Evolutionary conservation across 2,329 filamentous ascomycete species (phyloP).

Genomic region (Phyllachora maydis): DNA sequence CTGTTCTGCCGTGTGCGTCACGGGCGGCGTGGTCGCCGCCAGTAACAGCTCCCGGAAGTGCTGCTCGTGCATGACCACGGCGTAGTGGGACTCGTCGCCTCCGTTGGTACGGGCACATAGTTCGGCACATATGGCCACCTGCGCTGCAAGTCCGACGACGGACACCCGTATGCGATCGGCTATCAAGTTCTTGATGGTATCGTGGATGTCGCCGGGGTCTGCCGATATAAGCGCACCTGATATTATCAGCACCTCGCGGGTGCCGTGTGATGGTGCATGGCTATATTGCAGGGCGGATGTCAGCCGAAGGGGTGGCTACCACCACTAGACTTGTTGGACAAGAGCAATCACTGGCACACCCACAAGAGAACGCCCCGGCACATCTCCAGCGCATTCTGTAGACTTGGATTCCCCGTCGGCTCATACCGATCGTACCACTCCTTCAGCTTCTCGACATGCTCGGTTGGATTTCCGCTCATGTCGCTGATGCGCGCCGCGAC

Average conservation of each 20-base stretch:
- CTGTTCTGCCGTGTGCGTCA: conserved; percentile 44
- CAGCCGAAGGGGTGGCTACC: conserved; percentile 3
- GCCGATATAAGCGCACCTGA: conserved; percentile 80
- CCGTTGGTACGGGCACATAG: conserved; percentile 75
- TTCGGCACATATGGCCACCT: conserved; percentile 81
- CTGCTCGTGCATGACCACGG: conserved; percentile 66
- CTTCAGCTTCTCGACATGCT: conserved; percentile 63
- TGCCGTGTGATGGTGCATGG: conserved; percentile 83
- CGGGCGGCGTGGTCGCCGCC: conserved; percentile 71
- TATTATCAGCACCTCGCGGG: conserved; percentile 76
- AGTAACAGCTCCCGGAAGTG: conserved; percentile 84
- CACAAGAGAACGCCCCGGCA: conserved; percentile 76
- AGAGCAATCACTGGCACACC: no score
- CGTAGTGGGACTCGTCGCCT: conserved; percentile 57
- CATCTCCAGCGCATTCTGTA: conserved; percentile 96
- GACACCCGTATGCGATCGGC: conserved; percentile 70
- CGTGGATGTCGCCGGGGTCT: conserved; percentile 88
- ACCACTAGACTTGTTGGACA: neutral
- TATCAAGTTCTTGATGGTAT: conserved; percentile 63
- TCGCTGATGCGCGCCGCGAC: conserved; percentile 72
- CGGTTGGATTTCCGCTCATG: conserved; percentile 75
- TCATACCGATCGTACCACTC: conserved; percentile 41
- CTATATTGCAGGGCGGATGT: conserved; percentile 20
- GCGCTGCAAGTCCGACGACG: conserved; percentile 76
- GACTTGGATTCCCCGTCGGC: conserved; percentile 52